phyloP scores from a whole-genome alignment of 768 basidiomycete genomes.

The Ramaria sp. region DNA sequence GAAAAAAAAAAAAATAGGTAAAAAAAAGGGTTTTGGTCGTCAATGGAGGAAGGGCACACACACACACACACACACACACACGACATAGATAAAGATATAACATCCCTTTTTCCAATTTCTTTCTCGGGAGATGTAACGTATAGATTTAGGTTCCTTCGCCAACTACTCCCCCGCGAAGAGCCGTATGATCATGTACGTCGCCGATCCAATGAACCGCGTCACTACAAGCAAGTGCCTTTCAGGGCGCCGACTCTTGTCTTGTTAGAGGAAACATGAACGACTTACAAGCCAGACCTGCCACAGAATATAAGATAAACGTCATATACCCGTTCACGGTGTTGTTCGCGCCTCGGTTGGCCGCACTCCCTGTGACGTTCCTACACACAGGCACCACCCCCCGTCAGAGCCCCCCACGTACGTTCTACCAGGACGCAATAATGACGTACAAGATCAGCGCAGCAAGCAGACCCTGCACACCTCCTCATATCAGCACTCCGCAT shows the following conservation, averaged over 20 bases:
- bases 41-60: not conserved
- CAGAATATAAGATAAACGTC: constrained; percentile 80
- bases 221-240: constrained; percentile 33
- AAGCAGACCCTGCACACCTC: constrained; percentile 42
- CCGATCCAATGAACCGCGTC: constrained; percentile 74
- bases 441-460: constrained; percentile 67
- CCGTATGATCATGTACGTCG: constrained; percentile 73
- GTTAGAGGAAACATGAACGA: constrained; percentile 12
- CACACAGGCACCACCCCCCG: not conserved
- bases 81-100: constrained; percentile 1
- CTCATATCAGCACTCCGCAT: constrained; percentile 10
- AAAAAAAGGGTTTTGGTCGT: not conserved
- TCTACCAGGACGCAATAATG: not conserved
- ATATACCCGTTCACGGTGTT: constrained; percentile 73
- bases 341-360: constrained; percentile 32
- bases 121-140: not conserved
- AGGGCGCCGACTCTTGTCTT: not conserved
- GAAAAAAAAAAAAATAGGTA: not conserved
- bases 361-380: constrained; percentile 39
- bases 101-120: not conserved
- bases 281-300: constrained; percentile 80
- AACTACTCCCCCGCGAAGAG: constrained; percentile 80
- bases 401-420: not conserved
- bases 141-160: not conserved
- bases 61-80: too few species aligned